A percentile compares a stretch with the other conserved stretches of the same genome.
Evolutionary conservation across 148 eudicot genomes (phyloP).

Genomic region (Diospyros lotus): DNA sequence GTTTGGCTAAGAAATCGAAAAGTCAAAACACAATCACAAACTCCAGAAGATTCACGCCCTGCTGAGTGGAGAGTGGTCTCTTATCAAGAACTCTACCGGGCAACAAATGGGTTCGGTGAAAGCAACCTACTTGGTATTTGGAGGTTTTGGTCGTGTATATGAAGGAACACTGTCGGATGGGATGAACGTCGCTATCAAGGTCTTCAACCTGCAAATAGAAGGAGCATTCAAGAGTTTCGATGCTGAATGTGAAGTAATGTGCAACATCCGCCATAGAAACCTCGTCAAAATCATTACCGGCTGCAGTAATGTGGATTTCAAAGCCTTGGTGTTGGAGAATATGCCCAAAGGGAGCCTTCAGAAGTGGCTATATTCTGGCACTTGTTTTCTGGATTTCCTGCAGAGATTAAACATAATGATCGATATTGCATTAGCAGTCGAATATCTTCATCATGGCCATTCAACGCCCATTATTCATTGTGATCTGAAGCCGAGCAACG

Average conservation of each 20-base stretch:
- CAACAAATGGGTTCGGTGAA: slow-evolving; percentile 23
- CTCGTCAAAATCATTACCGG: slow-evolving; percentile 21
- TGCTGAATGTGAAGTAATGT: slow-evolving; percentile 20
- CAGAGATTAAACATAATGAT: slow-evolving; percentile 9
- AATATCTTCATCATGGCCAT: slow-evolving; percentile 27
- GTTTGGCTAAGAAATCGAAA: slow-evolving; percentile 10
- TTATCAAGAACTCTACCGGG: slow-evolving; percentile 19
- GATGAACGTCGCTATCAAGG: slow-evolving; percentile 21
- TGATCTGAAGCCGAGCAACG: slow-evolving; percentile 35
- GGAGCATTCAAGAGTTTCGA: slow-evolving; percentile 23
- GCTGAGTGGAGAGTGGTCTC: slow-evolving; percentile 17
- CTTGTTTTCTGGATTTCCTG: no score
- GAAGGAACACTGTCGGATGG: slow-evolving; percentile 26
- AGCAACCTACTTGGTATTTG: slow-evolving; percentile 23
- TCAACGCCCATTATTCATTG: slow-evolving; percentile 24
- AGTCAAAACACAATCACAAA: not conserved
- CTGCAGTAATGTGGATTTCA: slow-evolving; percentile 20
- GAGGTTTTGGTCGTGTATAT: slow-evolving; percentile 18
- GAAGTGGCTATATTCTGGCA: slow-evolving; percentile 25
- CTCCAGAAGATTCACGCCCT: not conserved
- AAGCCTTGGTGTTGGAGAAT: slow-evolving; percentile 28
- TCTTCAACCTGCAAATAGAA: slow-evolving; percentile 17
- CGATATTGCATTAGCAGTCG: slow-evolving; percentile 30
- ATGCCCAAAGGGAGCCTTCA: slow-evolving; percentile 38
- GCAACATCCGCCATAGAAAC: slow-evolving; percentile 26